Evolutionary conservation across 164 flowering plant genomes (phyloP), one percentile per base, ranked within the genome.

Genomic region (Dillenia turbinata): DNA sequence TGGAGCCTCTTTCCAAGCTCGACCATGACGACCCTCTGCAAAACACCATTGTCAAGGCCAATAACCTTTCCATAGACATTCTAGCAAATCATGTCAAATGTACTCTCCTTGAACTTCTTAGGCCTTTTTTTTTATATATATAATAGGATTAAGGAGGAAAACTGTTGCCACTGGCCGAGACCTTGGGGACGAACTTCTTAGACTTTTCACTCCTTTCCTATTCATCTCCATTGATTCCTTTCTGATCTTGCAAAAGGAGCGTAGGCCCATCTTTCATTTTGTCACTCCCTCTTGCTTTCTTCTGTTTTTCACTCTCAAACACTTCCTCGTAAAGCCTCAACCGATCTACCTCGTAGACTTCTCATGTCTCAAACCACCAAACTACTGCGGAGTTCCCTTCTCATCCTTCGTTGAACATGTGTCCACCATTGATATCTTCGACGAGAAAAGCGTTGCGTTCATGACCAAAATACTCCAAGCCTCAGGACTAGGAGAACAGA

Each of bases 311-410:
- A 44, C 62, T 17, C 19, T 66, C 63, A 58, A 61, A 60, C 24
- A n/a, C 56, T 68, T 48, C 66, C 22, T 73, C 56, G 54, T 76
- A 13, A 69, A 46, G 2, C 58, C 82, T 26, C 52, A 62, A 1
- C 59, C 72, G 3, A 59, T 83, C 43, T 89, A 82, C 63, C 66
- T 89, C 0, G 85, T 85, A 13, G 87, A 89, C 44, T 89, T 84
- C 74, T 76, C 91, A 26, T 89, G 96, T 59, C 60, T 76, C 15
- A 81, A 65, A 43, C 91, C 90, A 12, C 86, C 89, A 24, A 58
- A 43, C 54, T 71, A 2, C 59, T 83, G 85, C 71, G 70, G 85
- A n/a, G 80, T 81, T 12, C 85, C 92, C 14, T 65, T 54, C 55
- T 66, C 85, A 1, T 17, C 75, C n/a, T 87, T 81, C 74, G 51